phyloP scores from a whole-genome alignment of 495 filamentous ascomycete species.

The Monascus purpureus region DNA sequence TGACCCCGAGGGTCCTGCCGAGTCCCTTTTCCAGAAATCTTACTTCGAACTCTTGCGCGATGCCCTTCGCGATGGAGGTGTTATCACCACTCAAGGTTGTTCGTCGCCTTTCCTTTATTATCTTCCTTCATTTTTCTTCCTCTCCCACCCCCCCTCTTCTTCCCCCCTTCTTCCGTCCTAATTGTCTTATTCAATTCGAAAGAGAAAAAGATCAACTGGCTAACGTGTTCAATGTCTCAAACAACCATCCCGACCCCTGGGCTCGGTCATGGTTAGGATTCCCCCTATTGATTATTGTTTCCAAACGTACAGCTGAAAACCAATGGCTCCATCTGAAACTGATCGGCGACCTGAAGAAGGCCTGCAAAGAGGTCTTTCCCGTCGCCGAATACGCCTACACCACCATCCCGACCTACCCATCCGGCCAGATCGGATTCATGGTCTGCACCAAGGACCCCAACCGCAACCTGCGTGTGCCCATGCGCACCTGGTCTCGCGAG shows the following conservation, averaged over 20 bases:
- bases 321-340: conserved; percentile 94
- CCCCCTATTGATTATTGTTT: no score
- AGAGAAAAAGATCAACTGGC: conserved; percentile 4
- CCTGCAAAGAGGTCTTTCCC: conserved; percentile 95
- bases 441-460: conserved; percentile 90
- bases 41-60: conserved; percentile 89
- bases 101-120: conserved; percentile 55
- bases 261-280: conserved; percentile 23
- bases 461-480: conserved; percentile 68
- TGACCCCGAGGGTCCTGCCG: conserved; percentile 92
- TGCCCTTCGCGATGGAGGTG: conserved; percentile 86
- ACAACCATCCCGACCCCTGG: conserved; percentile 20
- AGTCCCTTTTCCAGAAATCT: conserved; percentile 92
- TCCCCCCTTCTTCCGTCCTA: conserved; percentile 1
- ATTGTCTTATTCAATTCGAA: conserved; percentile 1
- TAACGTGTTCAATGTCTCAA: conserved; percentile 18
- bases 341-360: conserved; percentile 83
- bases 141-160: conserved; percentile 4
- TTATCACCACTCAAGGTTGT: conserved; percentile 99
- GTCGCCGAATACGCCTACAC: conserved; percentile 97
- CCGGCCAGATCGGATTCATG: conserved; percentile 99
- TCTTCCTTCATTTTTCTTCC: conserved; percentile 5
- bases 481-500: conserved; percentile 64
- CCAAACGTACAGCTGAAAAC: conserved; percentile 65
- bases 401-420: conserved; percentile 98